These are phyloP conservation scores for Bremia lactucae DNA, from an alignment of 352 stramenopile species.

Conservation along the genomic window DNA sequence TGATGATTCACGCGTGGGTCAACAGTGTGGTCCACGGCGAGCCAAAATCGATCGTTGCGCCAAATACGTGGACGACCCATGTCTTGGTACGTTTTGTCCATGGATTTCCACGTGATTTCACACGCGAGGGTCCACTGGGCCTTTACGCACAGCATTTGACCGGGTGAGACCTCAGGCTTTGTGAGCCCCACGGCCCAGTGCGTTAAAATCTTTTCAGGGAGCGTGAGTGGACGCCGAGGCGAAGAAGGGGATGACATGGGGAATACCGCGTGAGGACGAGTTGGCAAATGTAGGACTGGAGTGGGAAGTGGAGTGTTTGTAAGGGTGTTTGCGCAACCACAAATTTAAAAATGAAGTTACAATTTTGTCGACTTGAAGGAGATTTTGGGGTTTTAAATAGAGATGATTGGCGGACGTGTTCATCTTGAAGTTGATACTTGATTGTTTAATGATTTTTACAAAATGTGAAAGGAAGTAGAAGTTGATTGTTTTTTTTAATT, in stretches of 20 bases:
- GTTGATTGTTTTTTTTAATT: no score
- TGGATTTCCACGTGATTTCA: constrained; percentile 85
- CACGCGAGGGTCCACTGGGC: constrained; percentile 74
- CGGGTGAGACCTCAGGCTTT: constrained; percentile 46
- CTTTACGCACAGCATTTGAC: constrained; percentile 80
- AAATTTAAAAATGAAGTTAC: no score
- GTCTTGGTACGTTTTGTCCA: constrained; percentile 84
- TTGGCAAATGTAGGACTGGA: constrained; percentile 15
- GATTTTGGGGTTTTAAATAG: no score
- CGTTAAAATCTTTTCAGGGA: constrained; percentile 77
- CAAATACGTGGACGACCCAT: constrained; percentile 78
- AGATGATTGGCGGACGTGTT: no score
- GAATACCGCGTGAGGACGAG: background rate
- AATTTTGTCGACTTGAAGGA: no score
- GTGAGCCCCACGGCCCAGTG: constrained; percentile 65
- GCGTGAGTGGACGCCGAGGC: constrained; percentile 47
- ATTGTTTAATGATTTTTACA: no score
- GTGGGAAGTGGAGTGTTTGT: no score
- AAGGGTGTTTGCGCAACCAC: no score
- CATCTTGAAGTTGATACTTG: no score
- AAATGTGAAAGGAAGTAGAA: no score
- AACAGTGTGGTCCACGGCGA: constrained; percentile 78
- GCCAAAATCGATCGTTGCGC: constrained; percentile 82
- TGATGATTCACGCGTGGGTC: constrained; percentile 78
- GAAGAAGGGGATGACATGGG: constrained; percentile 9